Base-by-base conservation (phyloP, 768 basidiomycete genomes). In the Phylloporus sp. region DNA sequence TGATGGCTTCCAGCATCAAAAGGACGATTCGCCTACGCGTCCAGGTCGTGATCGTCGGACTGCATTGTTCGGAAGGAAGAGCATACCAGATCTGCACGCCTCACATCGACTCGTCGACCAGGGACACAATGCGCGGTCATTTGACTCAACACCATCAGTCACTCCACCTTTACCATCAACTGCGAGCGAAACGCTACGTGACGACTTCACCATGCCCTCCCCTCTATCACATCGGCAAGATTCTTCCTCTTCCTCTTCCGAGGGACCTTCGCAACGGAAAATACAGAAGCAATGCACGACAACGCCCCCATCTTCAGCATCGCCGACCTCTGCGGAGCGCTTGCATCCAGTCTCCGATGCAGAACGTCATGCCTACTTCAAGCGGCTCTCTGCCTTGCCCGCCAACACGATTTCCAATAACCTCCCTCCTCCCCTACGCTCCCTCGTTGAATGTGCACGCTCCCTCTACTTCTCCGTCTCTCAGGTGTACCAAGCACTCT, bases 321-420 rank as follows among this genome's bases (percentile, higher is more conserved):
- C 77, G 8, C 75, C 76, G 24, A 65, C 71, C 3, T 58, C 65
- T 18, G 52, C 61, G 8, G 70, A 69, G 33, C 60, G 54, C 33
- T 42, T 56, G 6, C 72, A 69, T 34, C 65, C 73, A 1, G 70
- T 76, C 4, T 78, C 80, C 17, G 82, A 90, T 33, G 76, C 79
- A 4, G 90, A 94, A 59, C 81, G 89, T 20, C 87, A 91, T 58
- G 88, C 90, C 2, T 98, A 99, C 67, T 99, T 99, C 69, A 84
- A 86, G 29, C 82, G 93, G n/a, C 73, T 95, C 20, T 92, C 91
- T 3, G 81, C 84, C 26, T 69, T 91, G 5, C 86, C 86, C 2
- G 68, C 72, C 1, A 77, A 79, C 26, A 69, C 74, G 8, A 74
- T 81, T 26, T 75, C 81, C 17, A 79, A 77, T 54, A 74, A 81